These are phyloP conservation scores for Colletotrichum karsti DNA, from an alignment of 2,329 filamentous ascomycete genomes.

Conservation along the genomic window DNA sequence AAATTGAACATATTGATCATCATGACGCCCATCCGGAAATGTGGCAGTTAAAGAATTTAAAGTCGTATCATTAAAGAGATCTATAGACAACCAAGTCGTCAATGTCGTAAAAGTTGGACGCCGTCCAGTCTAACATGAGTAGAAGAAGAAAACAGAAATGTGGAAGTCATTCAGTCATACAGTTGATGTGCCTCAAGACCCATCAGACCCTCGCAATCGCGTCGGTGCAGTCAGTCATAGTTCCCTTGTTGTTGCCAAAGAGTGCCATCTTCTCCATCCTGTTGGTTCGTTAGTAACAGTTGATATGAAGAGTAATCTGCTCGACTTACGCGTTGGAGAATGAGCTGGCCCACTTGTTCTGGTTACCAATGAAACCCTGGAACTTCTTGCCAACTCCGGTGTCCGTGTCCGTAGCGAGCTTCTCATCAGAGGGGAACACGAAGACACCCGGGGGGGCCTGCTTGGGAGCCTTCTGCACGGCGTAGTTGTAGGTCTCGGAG, in stretches of 20 bases:
- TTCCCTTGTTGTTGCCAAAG: constrained; percentile 64
- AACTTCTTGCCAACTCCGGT: constrained; percentile 41
- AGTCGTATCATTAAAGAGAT: background rate
- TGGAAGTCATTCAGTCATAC: background rate
- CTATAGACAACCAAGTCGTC: background rate
- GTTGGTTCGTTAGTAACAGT: constrained; percentile 39
- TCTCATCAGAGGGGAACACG: constrained; percentile 50
- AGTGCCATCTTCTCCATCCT: constrained; percentile 52
- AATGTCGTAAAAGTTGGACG: background rate
- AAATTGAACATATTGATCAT: too few relatives aligned
- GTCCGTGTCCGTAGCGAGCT: constrained; percentile 42
- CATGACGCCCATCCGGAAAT: too few relatives aligned
- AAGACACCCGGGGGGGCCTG: constrained; percentile 44
- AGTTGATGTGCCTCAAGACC: background rate
- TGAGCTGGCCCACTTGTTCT: constrained; percentile 35
- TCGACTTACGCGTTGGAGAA: constrained; percentile 9
- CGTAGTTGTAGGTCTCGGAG: constrained; percentile 43
- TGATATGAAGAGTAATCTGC: constrained; percentile 59
- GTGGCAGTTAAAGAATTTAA: background rate
- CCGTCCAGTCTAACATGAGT: too few relatives aligned
- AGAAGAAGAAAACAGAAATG: background rate
- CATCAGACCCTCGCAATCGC: background rate
- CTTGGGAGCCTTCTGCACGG: constrained; percentile 34
- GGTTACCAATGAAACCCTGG: constrained; percentile 48
- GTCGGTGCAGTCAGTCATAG: constrained; percentile 59